Evolutionary conservation across 331 rosid genomes (phyloP), one percentile per base, ranked within the genome.

Genomic region (Rhamnella rubrinervis): DNA sequence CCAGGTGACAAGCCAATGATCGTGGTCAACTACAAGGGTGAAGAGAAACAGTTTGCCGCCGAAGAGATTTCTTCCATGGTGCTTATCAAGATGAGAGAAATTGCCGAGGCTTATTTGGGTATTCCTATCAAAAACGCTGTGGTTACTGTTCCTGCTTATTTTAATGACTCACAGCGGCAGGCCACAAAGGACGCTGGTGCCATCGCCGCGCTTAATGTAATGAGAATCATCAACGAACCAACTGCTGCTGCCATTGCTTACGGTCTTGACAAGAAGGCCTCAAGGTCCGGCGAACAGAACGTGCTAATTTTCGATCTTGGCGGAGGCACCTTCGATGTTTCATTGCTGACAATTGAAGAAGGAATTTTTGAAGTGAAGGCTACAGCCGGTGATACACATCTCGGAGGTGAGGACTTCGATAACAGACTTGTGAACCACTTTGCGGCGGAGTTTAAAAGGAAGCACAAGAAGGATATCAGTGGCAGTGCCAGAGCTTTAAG

Each of bases 191-290:
- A 85, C 21, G 88, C 88, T 0, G 88, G 86, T 2, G 73, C 82
- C 5, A 84, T 84, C 39, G 26, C 88, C 0, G 88, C 84, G n/a
- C 84, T 84, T 4, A 84, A 84, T 16, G 86, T 84, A 5, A 10
- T 81, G 84, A 65, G 88, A 51, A 84, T 84, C 51, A 84, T 84
- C 75, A 84, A 84, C 17, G 88, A 84, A 53, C 86, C 88, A 0
- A 84, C 88, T 13, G 88, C 88, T 11, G 88, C 88, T 4, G 88
- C 88, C 1, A 84, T 84, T 55, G 88, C 88, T 10, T 84, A 84
- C 25, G 88, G 88, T 0, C 71, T 84, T 31, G 88, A 84, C 82
- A 84, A 84, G 74, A 84, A 84, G 72, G 78, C 71, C 11, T 78
- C 88, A 0, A 38, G 69, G 10, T 17, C 75, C 12, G 86, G 84